Base-by-base conservation (phyloP, 176 grass and related monocot species). In the Themeda triandra region DNA sequence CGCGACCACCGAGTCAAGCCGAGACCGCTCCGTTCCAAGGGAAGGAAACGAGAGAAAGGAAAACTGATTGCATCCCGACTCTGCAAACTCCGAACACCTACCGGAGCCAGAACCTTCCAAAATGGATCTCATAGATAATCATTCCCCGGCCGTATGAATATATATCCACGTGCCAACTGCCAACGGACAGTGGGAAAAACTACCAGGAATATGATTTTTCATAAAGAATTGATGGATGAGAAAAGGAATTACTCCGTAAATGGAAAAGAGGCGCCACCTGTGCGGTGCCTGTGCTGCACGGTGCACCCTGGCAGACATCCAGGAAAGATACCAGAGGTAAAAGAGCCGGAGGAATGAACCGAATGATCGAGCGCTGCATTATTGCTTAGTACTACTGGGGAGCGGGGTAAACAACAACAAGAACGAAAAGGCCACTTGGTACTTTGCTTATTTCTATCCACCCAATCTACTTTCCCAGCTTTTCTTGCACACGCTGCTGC, bases 381-480 rank as follows among this genome's bases (percentile, higher is more conserved):
- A 81, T 89, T 89, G 82, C 37, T 25, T n/a, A n/a, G n/a, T n/a
- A n/a, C n/a, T n/a, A n/a, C n/a, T n/a, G n/a, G n/a, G n/a, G n/a
- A n/a, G 6, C 58, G 48, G 76, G 62, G 69, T 54, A 59, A 53
- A 53, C 6, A 53, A 82, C 0, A 23, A 59, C 21, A 11, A 11
- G 0, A 31, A 27, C 62, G 33, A 85, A 75, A 85, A 32, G 35
- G 63, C 54, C 83, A 78, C 33, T 78, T 58, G 83, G 88, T 90
- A 82, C 83, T 82, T 86, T 72, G 83, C 65, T 53, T 82, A 71
- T 86, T 90, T 90, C 82, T 90, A 86, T 86, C 73, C 73, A 49
- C 54, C 66, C 78, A 86, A 78, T 86, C 83, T 44, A 77, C 88
- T 83, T 87, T 83, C 9, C 36, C 75, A 51, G n/a, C 80, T 86